Evolutionary conservation across 1,139 yeast genomes (phyloP), one percentile per base, ranked within the genome.

Genomic region (Diutina pseudorugosa): DNA sequence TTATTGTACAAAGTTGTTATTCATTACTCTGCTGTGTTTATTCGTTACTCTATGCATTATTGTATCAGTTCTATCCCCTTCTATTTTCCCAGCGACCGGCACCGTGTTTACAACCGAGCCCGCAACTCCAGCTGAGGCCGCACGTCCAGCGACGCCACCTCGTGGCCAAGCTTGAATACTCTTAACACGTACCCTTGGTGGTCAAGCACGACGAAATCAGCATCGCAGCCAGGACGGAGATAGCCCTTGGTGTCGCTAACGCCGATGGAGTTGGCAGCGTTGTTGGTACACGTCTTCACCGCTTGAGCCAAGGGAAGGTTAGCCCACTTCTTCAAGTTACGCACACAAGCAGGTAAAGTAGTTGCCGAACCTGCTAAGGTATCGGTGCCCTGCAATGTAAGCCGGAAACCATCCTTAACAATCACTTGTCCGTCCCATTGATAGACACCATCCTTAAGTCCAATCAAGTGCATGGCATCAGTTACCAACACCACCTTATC

Each of bases 361-460:
- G 84, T 78, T 8, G 83, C 83, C 18, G 83, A 76, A 44, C 85
- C 86, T 4, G 85, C 85, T 62, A 80, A 76, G 18, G 84, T 81
- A 53, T 73, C 72, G 12, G 85, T 79, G 20, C 81, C 83, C 60
- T 79, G 69, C 57, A 81, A 70, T 55, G 69, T 71, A 57, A 80
- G 68, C 53, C 70, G 64, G 52, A 72, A 66, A 11, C 82, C 85
- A 18, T 69, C 69, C 61, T 81, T 81, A 51, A 70, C 76, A 49
- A 81, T 74, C 57, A 60, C 65, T 63, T 74, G 76, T 41, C 65
- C 64, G 52, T 75, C 82, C 79, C 81, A 76, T 57, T 68, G 65
- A 61, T 77, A 77, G 18, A 65, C 61, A 16, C 82, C 82, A 59
- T 77, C 81, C 2, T 74, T 70, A 57, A 76, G 67, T 1, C 82